phyloP scores from a whole-genome alignment of 1,139 yeast species.

The Diutina siamensis region DNA sequence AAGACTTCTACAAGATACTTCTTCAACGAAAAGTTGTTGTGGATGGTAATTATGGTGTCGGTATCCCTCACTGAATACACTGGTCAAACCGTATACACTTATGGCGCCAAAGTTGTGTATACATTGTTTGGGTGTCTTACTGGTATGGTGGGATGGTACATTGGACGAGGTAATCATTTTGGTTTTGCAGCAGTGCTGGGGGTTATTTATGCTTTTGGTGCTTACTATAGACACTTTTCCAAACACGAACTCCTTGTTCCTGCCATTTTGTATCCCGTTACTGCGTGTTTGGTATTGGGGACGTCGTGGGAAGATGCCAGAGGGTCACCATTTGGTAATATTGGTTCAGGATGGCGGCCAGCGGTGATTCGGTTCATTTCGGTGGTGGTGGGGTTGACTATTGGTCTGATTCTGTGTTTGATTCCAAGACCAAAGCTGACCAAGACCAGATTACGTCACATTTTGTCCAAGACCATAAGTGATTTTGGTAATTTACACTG shows the following conservation, averaged over 20 bases:
- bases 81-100: slow-evolving; percentile 23
- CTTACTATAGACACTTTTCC: slow-evolving; percentile 24
- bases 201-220: slow-evolving; percentile 15
- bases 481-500: slow-evolving; percentile 19
- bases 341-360: slow-evolving; percentile 21
- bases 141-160: slow-evolving; percentile 28
- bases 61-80: slow-evolving; percentile 23
- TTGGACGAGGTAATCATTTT: slow-evolving; percentile 25
- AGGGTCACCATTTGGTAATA: slow-evolving; percentile 13
- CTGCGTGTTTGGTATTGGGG: slow-evolving; percentile 23
- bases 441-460: slow-evolving; percentile 18
- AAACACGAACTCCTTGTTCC: slow-evolving; percentile 21
- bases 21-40: slow-evolving; percentile 8
- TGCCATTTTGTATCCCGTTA: slow-evolving; percentile 19
- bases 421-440: slow-evolving; percentile 24
- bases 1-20: neutral
- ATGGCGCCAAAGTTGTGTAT: slow-evolving; percentile 17
- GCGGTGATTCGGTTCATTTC: slow-evolving; percentile 20
- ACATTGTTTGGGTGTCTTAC: slow-evolving; percentile 22
- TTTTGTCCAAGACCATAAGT: slow-evolving; percentile 15
- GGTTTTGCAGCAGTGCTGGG: slow-evolving; percentile 23
- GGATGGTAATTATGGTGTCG: slow-evolving; percentile 27
- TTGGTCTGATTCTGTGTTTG: slow-evolving; percentile 22
- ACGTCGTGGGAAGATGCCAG: slow-evolving; percentile 23
- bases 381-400: slow-evolving; percentile 20